Evolutionary conservation across 2,329 filamentous ascomycete genomes (phyloP), one percentile per base, ranked within the genome.

Genomic region (Coleophoma crateriformis): DNA sequence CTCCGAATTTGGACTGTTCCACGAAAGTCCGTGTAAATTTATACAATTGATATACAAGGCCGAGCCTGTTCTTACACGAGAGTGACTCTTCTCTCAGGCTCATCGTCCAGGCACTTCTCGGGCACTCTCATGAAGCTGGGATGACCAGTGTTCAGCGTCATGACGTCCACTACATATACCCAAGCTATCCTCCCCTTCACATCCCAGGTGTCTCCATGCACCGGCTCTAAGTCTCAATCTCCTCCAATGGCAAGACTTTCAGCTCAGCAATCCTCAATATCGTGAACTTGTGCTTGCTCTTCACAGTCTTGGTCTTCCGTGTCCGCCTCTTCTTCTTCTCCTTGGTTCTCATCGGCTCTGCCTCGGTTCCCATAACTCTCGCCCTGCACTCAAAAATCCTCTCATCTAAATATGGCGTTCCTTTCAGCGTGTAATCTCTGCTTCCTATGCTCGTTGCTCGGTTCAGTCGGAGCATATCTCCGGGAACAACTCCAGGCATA

Each of bases 221-320:
- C 27, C 6, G 19, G 27, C 27, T 43, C 47, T 45, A 53, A 33
- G 46, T 50, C 53, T 69, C 68, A 46, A 74, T 61, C 46, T 74
- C 70, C 45, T 71, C 71, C 45, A 67, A 54, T 19, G 60, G 64
- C 57, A 75, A 74, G 27, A 67, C 48, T 45, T 55, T 85, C 55
- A 97, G 65, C 70, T 97, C 88, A 64, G 87, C 86, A 56, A 99
- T 87, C 64, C 84, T 79, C 69, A 99, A 65, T 19, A 96, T 81
- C 3, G 94, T 99, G 69, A 87, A 96, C 62, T 81, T 78, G 66
- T 95, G 89, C 79, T 99, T 96, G 75, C 90, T 96, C 73, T 78
- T 85, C 10, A 94, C 86, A 51, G 79, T 82, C 74, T 84, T 89
- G 45, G 81, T 78, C 64, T 86, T 78, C 64, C 88, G 74, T 68